Base-by-base conservation (phyloP, 768 basidiomycete species). In the Coprinellus micaceus region DNA sequence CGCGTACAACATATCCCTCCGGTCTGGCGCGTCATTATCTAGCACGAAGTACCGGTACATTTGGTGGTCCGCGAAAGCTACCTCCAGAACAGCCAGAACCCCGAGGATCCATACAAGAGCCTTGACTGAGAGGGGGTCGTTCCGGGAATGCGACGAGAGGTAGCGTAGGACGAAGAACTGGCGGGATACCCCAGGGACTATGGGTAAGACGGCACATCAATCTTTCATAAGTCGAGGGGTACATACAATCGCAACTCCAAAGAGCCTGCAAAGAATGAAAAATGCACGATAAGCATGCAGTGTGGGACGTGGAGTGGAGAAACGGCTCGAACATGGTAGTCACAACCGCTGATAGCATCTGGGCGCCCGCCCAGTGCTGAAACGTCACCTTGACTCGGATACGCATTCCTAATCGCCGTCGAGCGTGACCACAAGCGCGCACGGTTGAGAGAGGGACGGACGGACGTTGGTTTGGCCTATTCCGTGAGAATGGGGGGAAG, bases 131-230 rank as follows among this genome's bases (percentile, higher is more conserved):
- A 30, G 11, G 15, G 52, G 40, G 28, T 53, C 52, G 37, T 44
- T 53, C 13, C 41, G 52, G 10, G 52, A 43, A 44, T 53, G 52
- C 13, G 36, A 15, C n/a, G n/a, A 41, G 40, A 53, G 44, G 52
- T 53, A 53, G 17, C 39, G 52, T 4, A 25, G 13, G 13, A 53
- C 4, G 29, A 44, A 43, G 3, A 41, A 11, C 52, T 53, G 26
- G 25, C 17, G 9, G 36, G 17, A 37, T n/a, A n/a, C n/a, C n/a
- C n/a, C 3, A 21, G 21, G n/a, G 13, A 3, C 1, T 7, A 15
- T 21, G 19, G 9, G 7, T 3, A 5, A 24, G 15, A 11, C 12
- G 36, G 36, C 9, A 10, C 17, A 44, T 13, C 41, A 10, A 22
- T 6, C 9, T 13, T 13, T 44, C 29, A 52, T 9, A 33, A 6